phyloP scores from a whole-genome alignment of 768 basidiomycete species.

The Russula foetens region DNA sequence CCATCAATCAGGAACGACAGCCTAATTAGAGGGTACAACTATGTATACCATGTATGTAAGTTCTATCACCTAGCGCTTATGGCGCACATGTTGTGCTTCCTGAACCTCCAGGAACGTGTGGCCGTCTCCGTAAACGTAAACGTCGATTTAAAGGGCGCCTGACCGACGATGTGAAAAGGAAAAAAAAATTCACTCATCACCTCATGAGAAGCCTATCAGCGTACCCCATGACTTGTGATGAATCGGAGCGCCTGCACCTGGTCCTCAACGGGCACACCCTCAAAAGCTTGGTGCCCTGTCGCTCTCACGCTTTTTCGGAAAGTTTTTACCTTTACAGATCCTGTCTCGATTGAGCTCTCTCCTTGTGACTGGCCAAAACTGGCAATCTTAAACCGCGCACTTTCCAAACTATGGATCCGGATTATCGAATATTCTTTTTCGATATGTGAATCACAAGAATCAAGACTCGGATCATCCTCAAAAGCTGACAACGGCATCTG shows the following conservation, averaged over 20 bases:
- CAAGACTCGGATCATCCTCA: no score
- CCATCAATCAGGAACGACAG: background rate
- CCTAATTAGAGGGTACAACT: background rate
- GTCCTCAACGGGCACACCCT: background rate
- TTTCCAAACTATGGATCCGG: background rate
- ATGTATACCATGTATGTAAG: conserved; percentile 1
- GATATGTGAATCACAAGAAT: background rate
- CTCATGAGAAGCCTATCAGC: background rate
- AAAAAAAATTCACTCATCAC: background rate
- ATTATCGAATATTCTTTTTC: background rate
- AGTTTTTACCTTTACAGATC: background rate
- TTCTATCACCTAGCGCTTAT: background rate
- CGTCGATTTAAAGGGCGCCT: background rate
- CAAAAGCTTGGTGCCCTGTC: background rate
- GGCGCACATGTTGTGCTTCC: background rate
- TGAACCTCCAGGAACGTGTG: background rate
- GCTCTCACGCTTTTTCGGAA: background rate
- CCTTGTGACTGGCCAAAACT: background rate
- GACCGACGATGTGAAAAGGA: background rate
- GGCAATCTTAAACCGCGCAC: background rate
- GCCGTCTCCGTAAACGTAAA: background rate
- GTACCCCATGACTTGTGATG: background rate
- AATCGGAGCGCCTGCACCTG: background rate
- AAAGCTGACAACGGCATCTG: no score
- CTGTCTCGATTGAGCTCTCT: background rate